Evolutionary conservation across 2,329 filamentous ascomycete species (phyloP).

Genomic region (Colletotrichum lini): DNA sequence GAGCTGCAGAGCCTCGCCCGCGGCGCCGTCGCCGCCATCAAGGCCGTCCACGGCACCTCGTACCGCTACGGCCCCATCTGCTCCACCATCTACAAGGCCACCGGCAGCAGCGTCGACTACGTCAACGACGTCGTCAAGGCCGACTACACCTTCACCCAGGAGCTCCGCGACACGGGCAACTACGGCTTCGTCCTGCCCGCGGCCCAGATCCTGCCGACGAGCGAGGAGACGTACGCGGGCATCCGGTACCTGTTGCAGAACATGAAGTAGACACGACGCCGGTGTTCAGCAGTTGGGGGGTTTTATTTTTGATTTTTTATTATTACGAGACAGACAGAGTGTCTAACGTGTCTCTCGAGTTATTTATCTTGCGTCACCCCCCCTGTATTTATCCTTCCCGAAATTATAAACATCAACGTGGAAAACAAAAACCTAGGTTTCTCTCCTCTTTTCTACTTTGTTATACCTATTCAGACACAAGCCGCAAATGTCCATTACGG

Average conservation of each 20-base stretch:
- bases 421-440: too few relatives aligned
- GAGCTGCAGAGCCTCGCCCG: conserved; percentile 64
- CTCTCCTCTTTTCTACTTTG: too few relatives aligned
- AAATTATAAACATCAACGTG: neutral
- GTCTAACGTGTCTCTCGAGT: neutral
- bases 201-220: conserved; percentile 58
- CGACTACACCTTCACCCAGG: conserved; percentile 58
- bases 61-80: conserved; percentile 69
- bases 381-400: neutral
- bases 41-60: conserved; percentile 54
- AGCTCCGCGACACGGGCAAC: conserved; percentile 54
- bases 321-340: too few relatives aligned
- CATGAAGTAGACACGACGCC: conserved; percentile 49
- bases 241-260: conserved; percentile 72
- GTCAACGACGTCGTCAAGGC: conserved; percentile 58
- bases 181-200: conserved; percentile 61
- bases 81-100: conserved; percentile 72
- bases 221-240: conserved; percentile 60
- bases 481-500: too few relatives aligned
- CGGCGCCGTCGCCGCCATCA: conserved; percentile 66
- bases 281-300: too few relatives aligned
- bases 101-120: conserved; percentile 63
- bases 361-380: too few relatives aligned
- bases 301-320: too few relatives aligned
- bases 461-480: too few relatives aligned